A percentile compares a stretch with the other conserved stretches of the same genome.
These are phyloP conservation scores for Penicillium sp. DNA, from an alignment of 2,329 filamentous ascomycete species.

Conservation along the genomic window DNA sequence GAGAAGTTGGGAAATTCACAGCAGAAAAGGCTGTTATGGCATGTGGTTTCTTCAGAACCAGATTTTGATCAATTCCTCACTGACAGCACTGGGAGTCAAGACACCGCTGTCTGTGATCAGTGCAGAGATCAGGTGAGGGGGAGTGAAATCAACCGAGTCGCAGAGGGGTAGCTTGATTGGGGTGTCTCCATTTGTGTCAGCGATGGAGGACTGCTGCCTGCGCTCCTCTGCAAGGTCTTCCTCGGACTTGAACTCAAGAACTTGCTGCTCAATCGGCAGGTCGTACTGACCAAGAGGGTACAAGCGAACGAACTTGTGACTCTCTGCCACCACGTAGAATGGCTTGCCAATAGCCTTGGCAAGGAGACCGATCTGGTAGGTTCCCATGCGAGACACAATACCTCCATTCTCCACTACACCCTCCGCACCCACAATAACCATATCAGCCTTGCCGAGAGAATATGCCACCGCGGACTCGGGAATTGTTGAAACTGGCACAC, in stretches of 20 bases:
- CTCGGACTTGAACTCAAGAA: slow-evolving; percentile 69
- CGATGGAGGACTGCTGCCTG: slow-evolving; percentile 41
- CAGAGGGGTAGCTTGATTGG: slow-evolving; percentile 26
- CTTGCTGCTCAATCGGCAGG: slow-evolving; percentile 73
- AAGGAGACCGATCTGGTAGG: slow-evolving; percentile 79
- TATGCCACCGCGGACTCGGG: slow-evolving; percentile 74
- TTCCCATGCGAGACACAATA: slow-evolving; percentile 82
- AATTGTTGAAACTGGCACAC: slow-evolving; percentile 80
- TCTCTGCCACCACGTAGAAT: slow-evolving; percentile 90
- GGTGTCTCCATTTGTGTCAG: slow-evolving; percentile 17
- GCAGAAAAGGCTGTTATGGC: neutral
- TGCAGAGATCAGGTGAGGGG: slow-evolving; percentile 61
- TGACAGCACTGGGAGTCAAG: slow-evolving; percentile 62
- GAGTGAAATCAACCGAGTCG: slow-evolving; percentile 51
- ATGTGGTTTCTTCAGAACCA: slow-evolving; percentile 40
- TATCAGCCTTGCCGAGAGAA: slow-evolving; percentile 70
- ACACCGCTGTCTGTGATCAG: slow-evolving; percentile 65
- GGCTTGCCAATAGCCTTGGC: slow-evolving; percentile 71
- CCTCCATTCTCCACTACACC: slow-evolving; percentile 93
- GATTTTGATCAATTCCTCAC: slow-evolving; percentile 66
- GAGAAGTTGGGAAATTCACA: slow-evolving; percentile 12
- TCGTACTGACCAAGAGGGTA: slow-evolving; percentile 81
- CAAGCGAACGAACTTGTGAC: slow-evolving; percentile 91
- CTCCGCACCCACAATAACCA: slow-evolving; percentile 67
- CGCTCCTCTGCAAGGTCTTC: slow-evolving; percentile 47